Evolutionary conservation across 1,139 yeast genomes (phyloP).

Genomic region (Yamadazyma blattariae): DNA sequence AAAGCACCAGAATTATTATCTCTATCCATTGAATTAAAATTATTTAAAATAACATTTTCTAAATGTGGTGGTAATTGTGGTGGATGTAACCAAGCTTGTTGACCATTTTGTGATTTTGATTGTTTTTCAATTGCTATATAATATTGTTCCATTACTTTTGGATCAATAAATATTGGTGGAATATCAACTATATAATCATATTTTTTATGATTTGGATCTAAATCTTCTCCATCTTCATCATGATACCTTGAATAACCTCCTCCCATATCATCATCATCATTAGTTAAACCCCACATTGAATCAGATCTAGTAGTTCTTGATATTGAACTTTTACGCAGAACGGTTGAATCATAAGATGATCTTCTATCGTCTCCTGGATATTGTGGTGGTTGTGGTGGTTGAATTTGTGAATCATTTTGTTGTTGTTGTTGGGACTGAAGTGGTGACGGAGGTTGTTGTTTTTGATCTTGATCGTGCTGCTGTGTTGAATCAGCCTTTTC

Average conservation of each 20-base stretch:
- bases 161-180: conserved; percentile 88
- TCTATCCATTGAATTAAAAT: conserved; percentile 43
- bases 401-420: conserved; percentile 6
- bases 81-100: conserved; percentile 65
- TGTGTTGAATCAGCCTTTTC: too few species aligned
- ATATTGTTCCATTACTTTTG: conserved; percentile 58
- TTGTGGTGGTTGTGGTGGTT: conserved; percentile 9
- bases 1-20: conserved; percentile 50
- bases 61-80: conserved; percentile 53
- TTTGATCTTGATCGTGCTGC: not conserved
- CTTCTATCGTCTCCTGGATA: conserved; percentile 7
- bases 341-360: conserved; percentile 4
- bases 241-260: conserved; percentile 75
- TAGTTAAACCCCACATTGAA: conserved; percentile 55
- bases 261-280: conserved; percentile 78
- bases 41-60: conserved; percentile 46
- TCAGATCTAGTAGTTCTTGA: conserved; percentile 36
- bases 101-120: conserved; percentile 60
- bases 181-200: conserved; percentile 62
- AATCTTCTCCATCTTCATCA: conserved; percentile 52
- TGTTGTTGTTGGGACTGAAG: conserved; percentile 10
- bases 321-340: conserved; percentile 27
- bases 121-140: conserved; percentile 72
- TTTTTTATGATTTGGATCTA: conserved; percentile 16
- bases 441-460: not conserved